Base-by-base conservation (phyloP, 306 rosid genomes). In the Acacia crassicarpa region DNA sequence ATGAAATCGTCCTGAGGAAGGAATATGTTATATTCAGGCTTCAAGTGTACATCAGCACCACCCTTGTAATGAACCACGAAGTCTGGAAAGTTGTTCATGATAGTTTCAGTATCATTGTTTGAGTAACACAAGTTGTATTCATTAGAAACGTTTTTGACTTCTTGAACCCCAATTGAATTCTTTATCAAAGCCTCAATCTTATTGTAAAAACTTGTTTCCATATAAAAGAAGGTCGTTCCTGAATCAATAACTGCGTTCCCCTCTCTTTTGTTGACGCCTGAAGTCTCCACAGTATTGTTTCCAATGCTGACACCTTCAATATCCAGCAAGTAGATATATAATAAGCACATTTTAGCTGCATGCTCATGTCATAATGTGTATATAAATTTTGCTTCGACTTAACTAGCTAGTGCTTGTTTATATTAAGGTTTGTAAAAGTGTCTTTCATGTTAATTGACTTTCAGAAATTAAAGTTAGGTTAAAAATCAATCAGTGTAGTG, bases 221-320 rank as follows among this genome's bases (percentile, higher is more conserved):
- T 67, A 2, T 0, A 0, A 5, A 74, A 65, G 46, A 56, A 11
- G 1, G 69, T 81, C 0, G 61, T 4, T 23, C 80, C 80, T 10
- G 75, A 81, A 74, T 81, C 75, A 12, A 74, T 65, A 2, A 74
- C 5, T 3, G 67, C 66, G 38, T 67, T 74, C 9, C 58, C 75
- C 12, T 61, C 14, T 4, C 67, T 61, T 25, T 12, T 9, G 0
- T 13, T 14, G 53, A 2, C 15, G 23, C 67, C 19, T 25, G 67
- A 11, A 5, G 41, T 15, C 72, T 58, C n/a, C 23, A 45, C 30
- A 0, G 20, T 80, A 38, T 44, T 44, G 27, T 74, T 23, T 32
- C 46, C 78, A 45, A 80, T 3, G 35, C 48, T 56, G 38, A 80
- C 9, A 16, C 74, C 72, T 65, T 32, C n/a, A 32, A 53, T 9